These are phyloP conservation scores for Cornus kousa DNA, from an alignment of 148 eudicot genomes.

Conservation along the genomic window DNA sequence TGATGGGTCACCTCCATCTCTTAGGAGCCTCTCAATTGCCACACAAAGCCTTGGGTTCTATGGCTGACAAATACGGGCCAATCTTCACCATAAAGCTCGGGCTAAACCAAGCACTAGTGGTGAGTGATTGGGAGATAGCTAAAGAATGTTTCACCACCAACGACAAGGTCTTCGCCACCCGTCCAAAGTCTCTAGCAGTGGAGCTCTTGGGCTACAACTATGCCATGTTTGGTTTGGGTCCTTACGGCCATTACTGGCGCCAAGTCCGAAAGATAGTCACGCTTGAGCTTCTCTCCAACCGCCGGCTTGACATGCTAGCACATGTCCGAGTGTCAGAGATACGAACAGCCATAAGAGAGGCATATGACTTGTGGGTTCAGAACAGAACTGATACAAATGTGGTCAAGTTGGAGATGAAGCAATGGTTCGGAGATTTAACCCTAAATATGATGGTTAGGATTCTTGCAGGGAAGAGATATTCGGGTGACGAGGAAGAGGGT, in stretches of 20 bases:
- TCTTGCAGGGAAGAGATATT: constrained; percentile 30
- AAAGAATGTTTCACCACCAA: constrained; percentile 39
- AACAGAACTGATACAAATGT: neutral
- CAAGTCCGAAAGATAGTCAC: too few relatives aligned
- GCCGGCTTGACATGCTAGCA: constrained; percentile 20
- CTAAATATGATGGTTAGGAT: constrained; percentile 23
- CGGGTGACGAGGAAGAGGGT: constrained; percentile 10
- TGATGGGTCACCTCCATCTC: too few relatives aligned
- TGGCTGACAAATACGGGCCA: constrained; percentile 38
- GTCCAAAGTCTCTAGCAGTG: constrained; percentile 19
- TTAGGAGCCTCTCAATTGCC: neutral
- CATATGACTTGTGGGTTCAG: constrained; percentile 9
- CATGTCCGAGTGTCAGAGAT: constrained; percentile 23
- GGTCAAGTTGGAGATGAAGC: constrained; percentile 31
- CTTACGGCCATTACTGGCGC: too few relatives aligned
- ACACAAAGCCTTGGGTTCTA: neutral
- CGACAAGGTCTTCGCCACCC: constrained; percentile 27
- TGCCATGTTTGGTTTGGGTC: too few relatives aligned
- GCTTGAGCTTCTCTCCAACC: too few relatives aligned
- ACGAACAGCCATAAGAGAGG: constrained; percentile 16
- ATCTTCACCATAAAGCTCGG: constrained; percentile 38
- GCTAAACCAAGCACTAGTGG: constrained; percentile 27
- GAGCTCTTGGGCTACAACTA: constrained; percentile 30
- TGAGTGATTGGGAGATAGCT: constrained; percentile 40
- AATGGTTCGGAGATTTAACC: too few relatives aligned